Evolutionary conservation across 768 basidiomycete genomes (phyloP), one percentile per base, ranked within the genome.

Genomic region (Punctularia strigosozonata): DNA sequence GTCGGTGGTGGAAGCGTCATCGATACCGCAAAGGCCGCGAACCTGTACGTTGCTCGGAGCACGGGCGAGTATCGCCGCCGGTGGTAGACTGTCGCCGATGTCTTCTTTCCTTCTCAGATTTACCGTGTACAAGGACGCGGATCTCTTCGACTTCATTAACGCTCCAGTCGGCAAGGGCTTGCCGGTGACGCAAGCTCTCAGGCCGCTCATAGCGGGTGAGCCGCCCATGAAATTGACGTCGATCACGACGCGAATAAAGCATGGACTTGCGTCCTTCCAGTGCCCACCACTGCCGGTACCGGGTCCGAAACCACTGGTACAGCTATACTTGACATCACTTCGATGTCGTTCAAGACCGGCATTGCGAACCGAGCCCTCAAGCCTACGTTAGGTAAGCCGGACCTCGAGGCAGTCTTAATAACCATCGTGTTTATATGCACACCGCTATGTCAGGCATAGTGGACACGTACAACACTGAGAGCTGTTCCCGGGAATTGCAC

Each of bases 71-170:
- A n/a, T n/a, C n/a, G n/a, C n/a, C n/a, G n/a, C n/a, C n/a, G n/a
- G n/a, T n/a, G n/a, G n/a, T n/a, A n/a, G n/a, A n/a, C 15, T 24
- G 6, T 31, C 41, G 15, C 6, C 35, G 13, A n/a, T 39, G 5
- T 35, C 5, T 38, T 46, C 30, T 54, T 28, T 37, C 40, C 26
- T 17, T 17, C 3, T 7, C 44, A 88, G 85, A 42, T 92, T 91
- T 58, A 71, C 84, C 0, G 86, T 87, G 8, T 97, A 97, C 67
- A 82, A 82, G 48, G 88, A 97, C 46, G 75, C 86, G 1, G 87
- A 95, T 52, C 64, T 97, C 7, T 83, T 91, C 64, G 94, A 98
- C 56, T 98, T 94, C 57, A 86, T 97, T 59, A 98, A 97, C 53
- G 91, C 94, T 1, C 94, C 94, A 0, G 68, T 97, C 38, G 94